phyloP scores from a whole-genome alignment of 169 alveolate species.

The Nephromyces sp. region DNA sequence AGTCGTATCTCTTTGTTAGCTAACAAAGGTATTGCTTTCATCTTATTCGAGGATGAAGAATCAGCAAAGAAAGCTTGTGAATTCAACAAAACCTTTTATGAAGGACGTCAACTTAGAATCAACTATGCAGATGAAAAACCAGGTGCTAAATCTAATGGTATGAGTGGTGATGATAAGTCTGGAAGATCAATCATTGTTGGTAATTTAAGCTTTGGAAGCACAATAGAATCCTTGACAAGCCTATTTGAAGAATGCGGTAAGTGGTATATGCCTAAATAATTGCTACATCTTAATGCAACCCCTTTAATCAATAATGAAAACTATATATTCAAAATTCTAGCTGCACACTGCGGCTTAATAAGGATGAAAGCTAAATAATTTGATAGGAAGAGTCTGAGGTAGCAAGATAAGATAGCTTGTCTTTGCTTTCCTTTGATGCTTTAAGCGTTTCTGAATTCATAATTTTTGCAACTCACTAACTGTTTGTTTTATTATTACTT shows the following conservation, averaged over 20 bases:
- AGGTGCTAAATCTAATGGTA: slow-evolving; percentile 40
- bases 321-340: background rate
- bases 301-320: background rate
- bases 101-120: slow-evolving; percentile 65
- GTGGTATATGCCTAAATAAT: slow-evolving; percentile 19
- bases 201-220: slow-evolving; percentile 51
- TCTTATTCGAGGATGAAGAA: slow-evolving; percentile 67
- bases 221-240: slow-evolving; percentile 55
- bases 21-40: slow-evolving; percentile 77
- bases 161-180: slow-evolving; percentile 39
- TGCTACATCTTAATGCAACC: background rate
- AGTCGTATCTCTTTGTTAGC: slow-evolving; percentile 63
- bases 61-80: slow-evolving; percentile 74
- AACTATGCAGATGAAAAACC: slow-evolving; percentile 68
- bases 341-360: background rate
- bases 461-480: too few species aligned
- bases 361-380: background rate
- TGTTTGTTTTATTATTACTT: too few species aligned
- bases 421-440: too few species aligned
- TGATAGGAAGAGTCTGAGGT: background rate
- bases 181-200: slow-evolving; percentile 43
- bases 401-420: too few species aligned
- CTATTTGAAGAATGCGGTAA: slow-evolving; percentile 59
- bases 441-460: too few species aligned
- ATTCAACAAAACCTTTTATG: slow-evolving; percentile 67